Evolutionary conservation across 768 basidiomycete species (phyloP).

Genomic region (Rossbeevera mucosa): DNA sequence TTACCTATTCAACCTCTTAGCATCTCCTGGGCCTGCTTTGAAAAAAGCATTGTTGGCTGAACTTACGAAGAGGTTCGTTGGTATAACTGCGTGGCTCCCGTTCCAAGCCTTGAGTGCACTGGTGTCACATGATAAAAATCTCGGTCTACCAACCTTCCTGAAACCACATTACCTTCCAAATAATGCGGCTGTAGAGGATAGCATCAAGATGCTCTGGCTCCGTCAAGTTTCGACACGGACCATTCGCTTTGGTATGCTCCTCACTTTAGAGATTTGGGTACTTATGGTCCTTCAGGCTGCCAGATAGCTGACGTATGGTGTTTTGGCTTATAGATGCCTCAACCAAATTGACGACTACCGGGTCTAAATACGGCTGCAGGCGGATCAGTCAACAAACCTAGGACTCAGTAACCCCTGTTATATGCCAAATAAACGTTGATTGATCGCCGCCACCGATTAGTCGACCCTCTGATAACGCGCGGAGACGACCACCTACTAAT

Average conservation of each 20-base stretch:
- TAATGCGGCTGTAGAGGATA: no score
- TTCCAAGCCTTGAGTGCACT: slow-evolving; percentile 21
- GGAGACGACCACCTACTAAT: no score
- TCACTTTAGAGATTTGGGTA: slow-evolving; percentile 15
- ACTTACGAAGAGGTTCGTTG: slow-evolving; percentile 10
- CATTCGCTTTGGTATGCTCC: slow-evolving; percentile 13
- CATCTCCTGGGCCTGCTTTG: slow-evolving; percentile 14
- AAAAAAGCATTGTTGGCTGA: slow-evolving; percentile 7
- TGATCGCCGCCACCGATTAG: slow-evolving; percentile 4
- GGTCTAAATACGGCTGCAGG: slow-evolving; percentile 18
- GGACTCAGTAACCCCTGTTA: not conserved
- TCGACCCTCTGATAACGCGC: slow-evolving; percentile 21
- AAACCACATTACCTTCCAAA: no score
- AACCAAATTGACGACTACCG: slow-evolving; percentile 23
- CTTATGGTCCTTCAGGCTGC: not conserved
- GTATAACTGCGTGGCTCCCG: slow-evolving; percentile 19
- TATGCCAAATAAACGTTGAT: not conserved
- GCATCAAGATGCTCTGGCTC: not conserved
- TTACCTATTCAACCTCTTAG: slow-evolving; percentile 10
- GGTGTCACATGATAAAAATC: no score
- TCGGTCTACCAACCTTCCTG: no score
- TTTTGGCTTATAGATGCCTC: slow-evolving; percentile 12
- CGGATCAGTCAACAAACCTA: not conserved
- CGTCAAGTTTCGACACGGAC: slow-evolving; percentile 23
- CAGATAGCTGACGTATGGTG: not conserved